phyloP scores from a whole-genome alignment of 768 basidiomycete genomes.

The Xanthoconium stramineum region DNA sequence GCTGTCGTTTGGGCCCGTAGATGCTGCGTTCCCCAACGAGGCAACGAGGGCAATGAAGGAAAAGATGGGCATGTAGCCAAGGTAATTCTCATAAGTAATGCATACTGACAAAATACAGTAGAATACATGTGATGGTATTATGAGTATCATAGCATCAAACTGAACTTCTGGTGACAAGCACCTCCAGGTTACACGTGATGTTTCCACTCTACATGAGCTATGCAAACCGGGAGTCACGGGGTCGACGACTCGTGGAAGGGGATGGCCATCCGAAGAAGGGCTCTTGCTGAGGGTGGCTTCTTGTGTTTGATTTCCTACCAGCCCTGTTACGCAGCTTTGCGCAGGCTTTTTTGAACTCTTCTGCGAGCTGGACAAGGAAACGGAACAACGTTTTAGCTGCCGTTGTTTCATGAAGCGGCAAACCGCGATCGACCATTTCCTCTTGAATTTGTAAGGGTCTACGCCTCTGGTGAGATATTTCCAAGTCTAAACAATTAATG shows the following conservation, averaged over 20 bases:
- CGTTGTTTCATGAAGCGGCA: too few relatives aligned
- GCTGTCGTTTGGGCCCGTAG: constrained; percentile 16
- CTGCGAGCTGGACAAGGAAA: too few relatives aligned
- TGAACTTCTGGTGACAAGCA: background rate
- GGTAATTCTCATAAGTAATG: background rate
- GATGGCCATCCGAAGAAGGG: background rate
- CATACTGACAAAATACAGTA: too few relatives aligned
- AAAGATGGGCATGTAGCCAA: constrained; percentile 1
- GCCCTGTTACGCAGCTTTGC: too few relatives aligned
- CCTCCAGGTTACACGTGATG: background rate
- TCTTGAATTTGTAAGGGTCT: too few relatives aligned
- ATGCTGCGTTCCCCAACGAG: constrained; percentile 22
- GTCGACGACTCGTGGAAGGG: background rate
- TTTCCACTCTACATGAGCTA: background rate
- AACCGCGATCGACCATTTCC: too few relatives aligned
- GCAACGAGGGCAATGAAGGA: constrained; percentile 14
- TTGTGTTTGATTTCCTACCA: too few relatives aligned
- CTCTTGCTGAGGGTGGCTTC: background rate
- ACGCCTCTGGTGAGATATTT: too few relatives aligned
- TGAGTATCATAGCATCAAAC: background rate
- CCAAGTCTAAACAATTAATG: too few relatives aligned
- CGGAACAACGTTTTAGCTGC: too few relatives aligned
- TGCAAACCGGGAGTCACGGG: background rate
- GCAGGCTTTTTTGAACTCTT: too few relatives aligned
- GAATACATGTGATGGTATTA: too few relatives aligned